Evolutionary conservation across 495 filamentous ascomycete genomes (phyloP), one percentile per base, ranked within the genome.

Genomic region (Penicillium roqueforti): DNA sequence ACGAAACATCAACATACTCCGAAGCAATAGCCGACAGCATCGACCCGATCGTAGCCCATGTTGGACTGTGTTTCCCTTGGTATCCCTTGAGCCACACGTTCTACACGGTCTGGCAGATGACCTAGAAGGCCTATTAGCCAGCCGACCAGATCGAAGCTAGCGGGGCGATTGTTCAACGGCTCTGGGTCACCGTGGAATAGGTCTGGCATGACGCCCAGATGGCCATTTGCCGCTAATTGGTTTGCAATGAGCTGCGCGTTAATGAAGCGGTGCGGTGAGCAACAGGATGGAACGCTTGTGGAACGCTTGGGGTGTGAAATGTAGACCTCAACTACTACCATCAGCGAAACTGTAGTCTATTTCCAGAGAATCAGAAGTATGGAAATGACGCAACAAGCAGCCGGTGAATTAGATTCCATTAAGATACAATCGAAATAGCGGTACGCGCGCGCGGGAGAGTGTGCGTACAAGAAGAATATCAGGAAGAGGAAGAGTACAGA

Each of bases 21-120:
- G 62, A 91, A 92, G 73, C 89, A 92, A 74, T 92, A 91, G 8
- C 89, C 89, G 2, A 86, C 77, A 36, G 75, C 80, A 1, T 84
- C 89, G 37, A 92, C 67, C 59, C 78, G 82, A 68, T 83, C 81
- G 39, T 77, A 56, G 67, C 82, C 80, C 10, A 82, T 62, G 19
- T 62, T 63, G 3, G 54, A 66, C 52, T 75, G 76, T 65, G 88
- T 71, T 58, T 80, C 78, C 16, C 71, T 71, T 47, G 88, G 65
- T 14, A 79, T 66, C 1, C 70, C 66, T 18, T 78, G 70, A 41
- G 89, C 69, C 51, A 87, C 78, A 3, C 81, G 80, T 46, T 88
- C 83, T 3, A 91, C 82, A 6, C 61, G 65, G 32, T 77, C 66
- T 18, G 61, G 67, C n/a, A 77, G 77, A 65, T 90, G 87, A 34